A percentile compares a stretch with the other conserved stretches of the same genome.
Conservation (phyloP, 2,329 filamentous ascomycete genomes). For the Hawksworthiomyces lignivorus region DNA sequence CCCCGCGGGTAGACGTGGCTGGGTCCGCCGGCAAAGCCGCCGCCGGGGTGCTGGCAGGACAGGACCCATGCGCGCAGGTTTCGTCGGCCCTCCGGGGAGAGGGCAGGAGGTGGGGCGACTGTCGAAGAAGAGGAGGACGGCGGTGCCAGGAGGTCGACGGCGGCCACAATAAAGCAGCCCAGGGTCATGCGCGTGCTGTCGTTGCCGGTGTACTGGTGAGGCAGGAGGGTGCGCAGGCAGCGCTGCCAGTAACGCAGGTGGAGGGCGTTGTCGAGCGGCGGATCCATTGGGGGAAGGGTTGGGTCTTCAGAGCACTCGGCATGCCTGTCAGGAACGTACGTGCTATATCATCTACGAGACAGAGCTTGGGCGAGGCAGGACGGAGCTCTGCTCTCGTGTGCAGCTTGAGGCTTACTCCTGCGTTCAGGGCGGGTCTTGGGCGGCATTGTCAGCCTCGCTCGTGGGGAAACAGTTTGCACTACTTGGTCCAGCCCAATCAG, state of each 20-base stretch:
- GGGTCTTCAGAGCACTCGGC: too few species aligned
- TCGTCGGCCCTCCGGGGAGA: constrained; percentile 36
- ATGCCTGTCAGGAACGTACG: too few species aligned
- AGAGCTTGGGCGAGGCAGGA: too few species aligned
- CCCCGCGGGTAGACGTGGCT: constrained; percentile 45
- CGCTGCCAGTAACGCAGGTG: constrained; percentile 92
- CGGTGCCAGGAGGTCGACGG: constrained; percentile 69
- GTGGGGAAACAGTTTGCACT: too few species aligned
- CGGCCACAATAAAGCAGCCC: constrained; percentile 81
- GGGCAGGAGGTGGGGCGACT: constrained; percentile 24
- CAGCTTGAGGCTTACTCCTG: too few species aligned
- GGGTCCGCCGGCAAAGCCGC: constrained; percentile 84
- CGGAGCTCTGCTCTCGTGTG: too few species aligned
- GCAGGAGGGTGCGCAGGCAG: constrained; percentile 75
- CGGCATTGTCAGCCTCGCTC: too few species aligned
- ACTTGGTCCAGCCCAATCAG: too few species aligned
- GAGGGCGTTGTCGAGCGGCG: constrained; percentile 48
- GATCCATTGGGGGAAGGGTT: too few species aligned
- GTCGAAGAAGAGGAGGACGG: background rate
- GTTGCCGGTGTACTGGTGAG: constrained; percentile 74
- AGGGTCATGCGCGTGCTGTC: constrained; percentile 88
- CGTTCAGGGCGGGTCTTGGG: too few species aligned
- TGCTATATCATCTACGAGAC: too few species aligned
- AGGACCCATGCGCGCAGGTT: constrained; percentile 70
- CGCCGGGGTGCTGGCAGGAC: constrained; percentile 72